Base-by-base conservation (phyloP, 2,329 filamentous ascomycete species). In the Calcarisporium arbuscula region DNA sequence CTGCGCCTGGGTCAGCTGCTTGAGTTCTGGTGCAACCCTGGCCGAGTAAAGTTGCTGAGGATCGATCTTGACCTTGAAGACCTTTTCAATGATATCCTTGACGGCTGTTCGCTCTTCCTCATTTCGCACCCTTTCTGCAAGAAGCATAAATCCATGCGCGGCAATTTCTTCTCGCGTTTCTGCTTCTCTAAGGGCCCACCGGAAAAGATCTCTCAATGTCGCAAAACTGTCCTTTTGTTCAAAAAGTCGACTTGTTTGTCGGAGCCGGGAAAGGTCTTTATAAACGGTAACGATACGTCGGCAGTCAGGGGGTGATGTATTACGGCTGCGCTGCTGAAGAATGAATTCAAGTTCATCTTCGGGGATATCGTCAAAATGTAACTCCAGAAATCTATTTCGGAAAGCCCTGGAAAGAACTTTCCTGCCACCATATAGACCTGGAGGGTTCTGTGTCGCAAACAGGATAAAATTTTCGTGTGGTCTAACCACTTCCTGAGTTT, bases 181-280 rank as follows among this genome's bases (percentile, higher is more conserved):
- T 1, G 88, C 88, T 37, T 80, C 77, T 49, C 92, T 76, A 37
- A 94, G 65, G 4, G 92, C 90, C 92, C 92, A 99, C 46, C 92
- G 74, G 54, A 98, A 99, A 23, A 99, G 67, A 58, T 99, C 92
- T 72, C 92, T 76, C 29, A 99, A 68, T 3, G 92, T 99, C 3
- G 94, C 92, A 57, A 98, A 98, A 55, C 90, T 90, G 54, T 90
- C 92, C 59, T 95, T 95, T 52, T 95, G 87, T 62, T 98, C 94
- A 53, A 98, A 98, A 5, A 98, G 66, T 28, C 94, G 73, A 52
- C 80, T 90, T 16, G 89, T 87, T 60, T 98, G 94, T 17, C 94
- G 81, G 26, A 96, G 68, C 5, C 87, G 72, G 0, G 92, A 94
- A 6, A 99, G 74, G 54, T 95, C 88, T 51, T 87, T 85, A 59